Evolutionary conservation across 2,329 filamentous ascomycete species (phyloP).

Genomic region (Aspergillus fumigatus): DNA sequence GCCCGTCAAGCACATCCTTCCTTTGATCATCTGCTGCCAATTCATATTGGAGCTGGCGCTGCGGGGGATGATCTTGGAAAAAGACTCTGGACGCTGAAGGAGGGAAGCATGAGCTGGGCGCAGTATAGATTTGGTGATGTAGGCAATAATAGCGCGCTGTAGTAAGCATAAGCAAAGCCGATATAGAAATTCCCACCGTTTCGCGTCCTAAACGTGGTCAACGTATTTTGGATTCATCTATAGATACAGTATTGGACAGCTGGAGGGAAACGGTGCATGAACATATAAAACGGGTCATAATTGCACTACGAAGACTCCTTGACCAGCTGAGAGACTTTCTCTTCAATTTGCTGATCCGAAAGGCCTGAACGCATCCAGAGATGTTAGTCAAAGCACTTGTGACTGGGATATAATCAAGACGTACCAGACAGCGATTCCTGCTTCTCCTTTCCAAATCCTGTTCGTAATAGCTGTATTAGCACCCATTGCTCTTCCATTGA

Average conservation of each 20-base stretch:
- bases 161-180: constrained; percentile 1
- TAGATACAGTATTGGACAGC: constrained; percentile 33
- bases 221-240: constrained; percentile 32
- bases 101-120: constrained; percentile 53
- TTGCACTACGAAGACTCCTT: constrained; percentile 43
- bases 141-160: constrained; percentile 21
- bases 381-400: constrained; percentile 10
- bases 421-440: constrained; percentile 58
- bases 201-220: not conserved
- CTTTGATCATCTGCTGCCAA: constrained; percentile 59
- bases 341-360: constrained; percentile 67
- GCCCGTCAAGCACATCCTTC: constrained; percentile 60
- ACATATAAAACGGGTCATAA: constrained; percentile 19
- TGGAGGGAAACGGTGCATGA: constrained; percentile 21
- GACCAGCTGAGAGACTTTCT: constrained; percentile 60
- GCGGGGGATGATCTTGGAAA: constrained; percentile 46
- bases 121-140: constrained; percentile 49
- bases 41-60: constrained; percentile 55
- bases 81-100: constrained; percentile 46
- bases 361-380: constrained; percentile 45
- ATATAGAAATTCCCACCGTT: not conserved
- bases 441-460: constrained; percentile 66
- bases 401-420: constrained; percentile 9
- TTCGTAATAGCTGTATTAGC: constrained; percentile 13
- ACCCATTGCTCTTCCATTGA: not conserved